Base-by-base conservation (phyloP, 2,329 filamentous ascomycete species). In the Leptographium wingfieldii region DNA sequence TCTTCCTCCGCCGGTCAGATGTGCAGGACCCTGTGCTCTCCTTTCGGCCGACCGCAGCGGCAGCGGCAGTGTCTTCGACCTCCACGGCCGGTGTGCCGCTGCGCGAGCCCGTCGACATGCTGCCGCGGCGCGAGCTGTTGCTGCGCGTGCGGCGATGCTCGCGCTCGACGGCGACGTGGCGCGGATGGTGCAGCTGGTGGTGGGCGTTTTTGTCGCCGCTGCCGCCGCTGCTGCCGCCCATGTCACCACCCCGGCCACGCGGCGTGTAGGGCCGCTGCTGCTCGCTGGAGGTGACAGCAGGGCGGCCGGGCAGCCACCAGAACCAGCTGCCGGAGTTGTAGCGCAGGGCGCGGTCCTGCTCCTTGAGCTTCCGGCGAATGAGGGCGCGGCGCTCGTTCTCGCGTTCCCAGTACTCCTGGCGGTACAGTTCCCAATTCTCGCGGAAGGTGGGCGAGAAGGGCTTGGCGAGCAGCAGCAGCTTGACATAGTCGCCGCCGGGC, bases 351-450 rank as follows among this genome's bases (percentile, higher is more conserved):
- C 80, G 79, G 66, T 92, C 85, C 38, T 82, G 80, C 57, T 84
- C 80, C 63, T 84, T 82, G 56, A 96, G 76, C 68, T 88, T 88
- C 52, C 79, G 69, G 51, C 90, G 81, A 29, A 96, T 76, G 60
- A 88, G 75, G 3, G 86, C 82, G 14, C 94, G 84, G 2, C 92
- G 85, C 71, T 95, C 90, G 69, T 99, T 99, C 72, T 99, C 94
- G 63, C 86, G 86, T 67, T 96, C 92, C 94, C 94, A 99, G 73
- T 96, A 99, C 62, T 96, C 92, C 40, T 87, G 85, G 58, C 94
- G 82, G 73, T 95, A 99, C 19, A 92, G 79, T 69, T 99, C 94
- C 94, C 94, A 99, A 65, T 96, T 95, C 71, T 97, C 92, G 25
- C 94, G 82, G 69, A 99, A 99, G 55, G 90, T 90, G 0, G 94